phyloP scores from a whole-genome alignment of 495 filamentous ascomycete species.

The Lineolata rhizophorae region DNA sequence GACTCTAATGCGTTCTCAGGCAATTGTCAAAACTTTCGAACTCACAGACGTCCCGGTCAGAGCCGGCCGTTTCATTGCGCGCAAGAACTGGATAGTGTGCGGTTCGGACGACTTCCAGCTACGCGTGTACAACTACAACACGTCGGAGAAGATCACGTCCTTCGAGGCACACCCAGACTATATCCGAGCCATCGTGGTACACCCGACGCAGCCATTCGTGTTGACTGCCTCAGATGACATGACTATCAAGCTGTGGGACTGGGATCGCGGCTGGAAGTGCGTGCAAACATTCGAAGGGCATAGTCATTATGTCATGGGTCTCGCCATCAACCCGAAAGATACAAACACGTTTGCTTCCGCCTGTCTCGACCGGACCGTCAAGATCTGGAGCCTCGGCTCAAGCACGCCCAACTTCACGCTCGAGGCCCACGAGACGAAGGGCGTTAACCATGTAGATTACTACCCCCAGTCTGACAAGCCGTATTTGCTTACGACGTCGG shows the following conservation, averaged over 20 bases:
- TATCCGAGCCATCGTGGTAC: conserved; percentile 92
- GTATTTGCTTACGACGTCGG: conserved; percentile 83
- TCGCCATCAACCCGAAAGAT: conserved; percentile 98
- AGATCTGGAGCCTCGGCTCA: conserved; percentile 86
- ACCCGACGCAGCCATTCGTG: conserved; percentile 88
- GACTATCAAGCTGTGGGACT: conserved; percentile 99
- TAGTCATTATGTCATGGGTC: conserved; percentile 94
- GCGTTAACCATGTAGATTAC: conserved; percentile 92
- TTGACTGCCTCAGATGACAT: conserved; percentile 97
- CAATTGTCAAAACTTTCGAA: conserved; percentile 97
- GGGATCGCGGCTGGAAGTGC: conserved; percentile 96
- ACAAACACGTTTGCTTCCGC: conserved; percentile 96
- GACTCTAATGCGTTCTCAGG: conserved; percentile 21
- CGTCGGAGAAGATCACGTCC: conserved; percentile 92
- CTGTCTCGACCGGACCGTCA: conserved; percentile 57
- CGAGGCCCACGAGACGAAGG: conserved; percentile 92
- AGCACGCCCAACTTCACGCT: conserved; percentile 76
- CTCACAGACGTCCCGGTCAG: conserved; percentile 96
- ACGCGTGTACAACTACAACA: conserved; percentile 79
- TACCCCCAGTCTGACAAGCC: conserved; percentile 91
- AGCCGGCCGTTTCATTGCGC: conserved; percentile 86
- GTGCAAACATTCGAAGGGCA: conserved; percentile 98
- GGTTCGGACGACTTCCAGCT: conserved; percentile 97
- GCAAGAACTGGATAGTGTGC: conserved; percentile 98
- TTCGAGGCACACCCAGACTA: conserved; percentile 99